These are phyloP conservation scores for Xerocomus minutiporus DNA, from an alignment of 1,284 basidiomycete genomes.

Conservation along the genomic window DNA sequence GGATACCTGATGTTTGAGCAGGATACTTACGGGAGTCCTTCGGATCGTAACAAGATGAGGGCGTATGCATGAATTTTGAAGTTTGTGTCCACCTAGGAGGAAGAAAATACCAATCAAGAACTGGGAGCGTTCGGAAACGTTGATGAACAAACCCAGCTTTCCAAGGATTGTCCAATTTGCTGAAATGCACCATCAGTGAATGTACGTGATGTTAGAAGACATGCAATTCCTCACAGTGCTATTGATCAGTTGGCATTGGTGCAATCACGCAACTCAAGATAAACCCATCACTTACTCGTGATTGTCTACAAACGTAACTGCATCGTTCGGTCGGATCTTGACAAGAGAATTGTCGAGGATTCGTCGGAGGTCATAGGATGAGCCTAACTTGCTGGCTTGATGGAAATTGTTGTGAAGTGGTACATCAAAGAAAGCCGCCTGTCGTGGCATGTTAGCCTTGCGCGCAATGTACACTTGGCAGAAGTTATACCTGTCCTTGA, in stretches of 20 bases:
- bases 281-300: slow-evolving; percentile 56
- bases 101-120: background rate
- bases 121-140: background rate
- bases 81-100: slow-evolving; percentile 51
- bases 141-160: slow-evolving; percentile 64
- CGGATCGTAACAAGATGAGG: slow-evolving; percentile 75
- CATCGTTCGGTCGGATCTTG: slow-evolving; percentile 56
- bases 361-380: slow-evolving; percentile 61
- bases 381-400: slow-evolving; percentile 54
- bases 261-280: background rate
- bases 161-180: slow-evolving; percentile 69
- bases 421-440: slow-evolving; percentile 78
- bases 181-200: slow-evolving; percentile 26
- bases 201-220: background rate
- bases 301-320: slow-evolving; percentile 81
- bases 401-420: slow-evolving; percentile 72
- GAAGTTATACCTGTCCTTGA: slow-evolving; percentile 50
- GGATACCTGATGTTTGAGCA: background rate
- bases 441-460: background rate
- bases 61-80: slow-evolving; percentile 84
- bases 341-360: slow-evolving; percentile 60
- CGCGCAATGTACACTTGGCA: background rate
- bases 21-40: slow-evolving; percentile 77
- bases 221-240: slow-evolving; percentile 48
- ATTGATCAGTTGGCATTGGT: background rate